Base-by-base conservation (phyloP, 2,329 filamentous ascomycete species). In the Verticillium tricorpus region DNA sequence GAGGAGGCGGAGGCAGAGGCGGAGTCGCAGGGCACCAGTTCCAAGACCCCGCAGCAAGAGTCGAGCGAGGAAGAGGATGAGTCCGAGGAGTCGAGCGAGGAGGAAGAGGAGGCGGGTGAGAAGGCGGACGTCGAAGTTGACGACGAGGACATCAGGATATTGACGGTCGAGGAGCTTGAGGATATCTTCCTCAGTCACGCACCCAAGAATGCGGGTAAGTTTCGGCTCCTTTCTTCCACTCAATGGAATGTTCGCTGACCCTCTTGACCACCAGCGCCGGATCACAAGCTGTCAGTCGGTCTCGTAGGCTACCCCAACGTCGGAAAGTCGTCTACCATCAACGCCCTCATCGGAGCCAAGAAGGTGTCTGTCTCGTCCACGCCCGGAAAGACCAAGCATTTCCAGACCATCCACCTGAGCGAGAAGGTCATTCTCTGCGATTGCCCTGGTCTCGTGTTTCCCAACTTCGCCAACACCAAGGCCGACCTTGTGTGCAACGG, bases 291-390 rank as follows among this genome's bases (percentile, higher is more conserved):
- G 5, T 88, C 92, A 66, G 95, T 99, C 68, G 95, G 95, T 69
- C 82, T 99, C 22, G 95, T 99, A 40, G 95, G 95, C 63, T 99
- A 99, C 77, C 95, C 95, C 71, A 99, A 99, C 79, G 95, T 99
- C 66, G 95, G 95, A 78, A 99, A 99, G 79, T 99, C 96, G 1
- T 97, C 93, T 57, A 99, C 95, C 17, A 99, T 99, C 83, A 99
- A 99, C 79, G 94, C 95, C 52, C 85, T 99, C n/a, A 93, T 98
- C 62, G 96, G 96, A 58, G 89, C 95, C 61, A 99, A 98, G 81
- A 99, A 98, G 79, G 95, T 99, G 6, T 98, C 94, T 0, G 96
- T 99, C 45, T 99, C 95, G 17, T 90, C 94, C 15, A 99, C 95
- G 1, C 95, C 95, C 4, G 95, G 95, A 74, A 99, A 99, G 80